phyloP scores from a whole-genome alignment of 805 yeast species.

The Kazachstania taianensis region DNA sequence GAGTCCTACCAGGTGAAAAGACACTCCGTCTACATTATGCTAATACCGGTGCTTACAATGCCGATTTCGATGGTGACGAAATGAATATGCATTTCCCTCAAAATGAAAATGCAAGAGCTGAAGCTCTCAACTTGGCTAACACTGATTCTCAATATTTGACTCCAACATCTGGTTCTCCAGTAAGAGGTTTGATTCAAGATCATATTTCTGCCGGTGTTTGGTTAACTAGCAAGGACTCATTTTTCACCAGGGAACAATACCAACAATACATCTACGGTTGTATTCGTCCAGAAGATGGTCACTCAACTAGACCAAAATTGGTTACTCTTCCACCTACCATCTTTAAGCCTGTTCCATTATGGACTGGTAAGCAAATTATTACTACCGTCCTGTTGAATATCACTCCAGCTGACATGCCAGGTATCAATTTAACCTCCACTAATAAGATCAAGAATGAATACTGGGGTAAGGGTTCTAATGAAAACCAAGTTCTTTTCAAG shows the following conservation, averaged over 20 bases:
- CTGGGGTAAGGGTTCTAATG: conserved; percentile 81
- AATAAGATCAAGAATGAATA: conserved; percentile 90
- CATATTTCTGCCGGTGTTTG: conserved; percentile 98
- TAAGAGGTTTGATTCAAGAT: conserved; percentile 98
- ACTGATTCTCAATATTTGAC: conserved; percentile 96
- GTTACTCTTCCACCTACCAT: conserved; percentile 84
- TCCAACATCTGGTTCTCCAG: conserved; percentile 96
- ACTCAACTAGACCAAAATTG: conserved; percentile 59
- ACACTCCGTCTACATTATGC: conserved; percentile 95
- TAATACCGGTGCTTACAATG: conserved; percentile 97
- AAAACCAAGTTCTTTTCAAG: conserved; percentile 75
- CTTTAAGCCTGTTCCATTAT: conserved; percentile 74
- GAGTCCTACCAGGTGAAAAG: conserved; percentile 95
- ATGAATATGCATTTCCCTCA: conserved; percentile 99
- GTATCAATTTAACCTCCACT: conserved; percentile 70
- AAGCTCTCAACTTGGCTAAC: conserved; percentile 88
- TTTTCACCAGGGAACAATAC: conserved; percentile 82
- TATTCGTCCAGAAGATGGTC: conserved; percentile 95
- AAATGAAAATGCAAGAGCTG: conserved; percentile 93
- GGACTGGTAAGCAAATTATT: conserved; percentile 98
- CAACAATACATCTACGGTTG: conserved; percentile 92
- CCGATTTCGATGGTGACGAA: conserved; percentile 99
- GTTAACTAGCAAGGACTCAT: conserved; percentile 88
- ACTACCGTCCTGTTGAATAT: conserved; percentile 85
- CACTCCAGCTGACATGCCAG: conserved; percentile 81